Evolutionary conservation across 1,139 yeast species (phyloP), one percentile per base, ranked within the genome.

Genomic region (Kazachstania sp.): DNA sequence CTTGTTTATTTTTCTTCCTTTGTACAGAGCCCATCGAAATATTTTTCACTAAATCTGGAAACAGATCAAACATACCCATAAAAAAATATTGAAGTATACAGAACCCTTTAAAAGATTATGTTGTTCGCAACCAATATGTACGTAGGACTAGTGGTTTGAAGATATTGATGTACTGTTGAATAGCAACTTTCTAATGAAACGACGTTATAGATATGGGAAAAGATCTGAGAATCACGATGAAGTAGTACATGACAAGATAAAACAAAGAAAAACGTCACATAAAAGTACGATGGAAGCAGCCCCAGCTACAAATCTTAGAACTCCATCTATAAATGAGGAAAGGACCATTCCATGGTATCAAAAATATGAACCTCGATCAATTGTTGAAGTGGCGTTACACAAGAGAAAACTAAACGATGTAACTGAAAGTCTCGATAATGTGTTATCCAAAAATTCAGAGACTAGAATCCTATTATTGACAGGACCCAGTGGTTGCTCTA

Each of bases 401-500:
- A 76, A 80, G 3, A 71, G 73, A 47, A 86, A 86, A 58, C 59
- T 80, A 32, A 70, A 70, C 30, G 92, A 85, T 49, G 77, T 85
- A 1, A 64, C 68, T 39, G 60, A 64, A 1, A 70, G 70, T 2
- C 52, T 88, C 13, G 55, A 58, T 13, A 65, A 63, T 1, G 75
- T 82, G 80, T 67, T 82, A 70, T 57, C 73, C 0, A 44, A 55
- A 18, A 64, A 56, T 2, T 43, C 48, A 3, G 48, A 54, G 1
- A 56, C 66, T 9, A 70, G 79, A 45, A 58, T 90, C 1, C 63
- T 90, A 28, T 67, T 92, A 0, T 59, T 92, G 1, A 74, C 83
- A 2, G 98, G 98, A 0, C 97, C 97, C 0, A 74, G 95, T 3
- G 97, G 97, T 0, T 64, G 83, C 37, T 82, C 94, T 1, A 92